These are phyloP conservation scores for Annulohypoxylon moriforme DNA, from an alignment of 495 filamentous ascomycete genomes.

Conservation along the genomic window DNA sequence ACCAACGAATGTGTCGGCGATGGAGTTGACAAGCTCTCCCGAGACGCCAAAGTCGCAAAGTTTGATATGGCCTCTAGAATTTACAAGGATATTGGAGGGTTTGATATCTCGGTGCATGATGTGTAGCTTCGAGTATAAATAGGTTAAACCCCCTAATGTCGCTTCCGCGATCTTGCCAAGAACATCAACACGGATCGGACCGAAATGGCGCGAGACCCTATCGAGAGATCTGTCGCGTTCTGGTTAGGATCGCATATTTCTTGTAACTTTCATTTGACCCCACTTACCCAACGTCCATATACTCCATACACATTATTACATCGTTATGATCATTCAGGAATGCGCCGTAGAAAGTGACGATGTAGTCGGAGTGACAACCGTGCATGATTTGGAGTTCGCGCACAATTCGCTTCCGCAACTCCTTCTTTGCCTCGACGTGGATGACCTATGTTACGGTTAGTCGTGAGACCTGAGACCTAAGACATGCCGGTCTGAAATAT, in stretches of 20 bases:
- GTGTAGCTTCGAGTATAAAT: conserved; percentile 91
- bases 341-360: conserved; percentile 96
- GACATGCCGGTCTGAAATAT: conserved; percentile 23
- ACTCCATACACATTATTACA: conserved; percentile 99
- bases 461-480: neutral
- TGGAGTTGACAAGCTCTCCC: conserved; percentile 94
- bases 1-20: conserved; percentile 97
- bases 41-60: conserved; percentile 98
- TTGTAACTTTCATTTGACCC: neutral
- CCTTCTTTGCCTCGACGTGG: conserved; percentile 96
- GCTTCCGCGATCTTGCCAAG: conserved; percentile 99
- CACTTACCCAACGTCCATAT: conserved; percentile 97
- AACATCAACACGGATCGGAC: conserved; percentile 96
- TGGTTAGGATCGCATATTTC: conserved; percentile 51
- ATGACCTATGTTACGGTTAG: conserved; percentile 74
- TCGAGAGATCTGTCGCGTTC: conserved; percentile 80
- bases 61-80: conserved; percentile 93
- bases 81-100: conserved; percentile 95
- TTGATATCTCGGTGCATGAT: conserved; percentile 99
- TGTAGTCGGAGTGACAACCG: conserved; percentile 94
- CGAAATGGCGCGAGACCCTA: conserved; percentile 91
- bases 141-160: conserved; percentile 91
- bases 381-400: conserved; percentile 97
- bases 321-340: conserved; percentile 96
- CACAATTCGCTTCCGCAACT: conserved; percentile 94